Evolutionary conservation across 1,139 yeast species (phyloP).

Genomic region (Blastobotrys raffinosifermentans): DNA sequence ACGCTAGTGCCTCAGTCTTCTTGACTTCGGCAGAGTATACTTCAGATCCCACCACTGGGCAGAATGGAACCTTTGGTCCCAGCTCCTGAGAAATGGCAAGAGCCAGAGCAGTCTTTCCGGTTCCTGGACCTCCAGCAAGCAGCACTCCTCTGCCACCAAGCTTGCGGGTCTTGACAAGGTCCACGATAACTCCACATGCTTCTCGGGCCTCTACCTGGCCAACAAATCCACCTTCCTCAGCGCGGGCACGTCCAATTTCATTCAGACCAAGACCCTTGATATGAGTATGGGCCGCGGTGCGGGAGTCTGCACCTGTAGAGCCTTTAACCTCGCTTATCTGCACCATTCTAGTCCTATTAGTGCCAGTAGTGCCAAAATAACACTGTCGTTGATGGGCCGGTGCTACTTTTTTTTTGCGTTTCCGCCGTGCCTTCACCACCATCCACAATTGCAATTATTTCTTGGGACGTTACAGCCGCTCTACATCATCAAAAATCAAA

Average conservation of each 20-base stretch:
- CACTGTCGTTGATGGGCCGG: too few species aligned
- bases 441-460: too few species aligned
- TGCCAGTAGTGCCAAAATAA: too few species aligned
- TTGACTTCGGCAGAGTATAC: slow-evolving; percentile 95
- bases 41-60: slow-evolving; percentile 96
- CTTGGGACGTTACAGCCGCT: too few species aligned
- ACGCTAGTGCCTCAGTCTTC: slow-evolving; percentile 96
- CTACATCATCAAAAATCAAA: too few species aligned
- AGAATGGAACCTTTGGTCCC: slow-evolving; percentile 97
- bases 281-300: slow-evolving; percentile 97
- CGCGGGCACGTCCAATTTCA: slow-evolving; percentile 80
- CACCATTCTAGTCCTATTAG: slow-evolving; percentile 61
- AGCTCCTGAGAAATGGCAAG: slow-evolving; percentile 93
- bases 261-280: slow-evolving; percentile 93
- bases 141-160: slow-evolving; percentile 93
- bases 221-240: slow-evolving; percentile 89
- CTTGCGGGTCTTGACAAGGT: slow-evolving; percentile 83
- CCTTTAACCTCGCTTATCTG: slow-evolving; percentile 80
- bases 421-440: too few species aligned
- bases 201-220: slow-evolving; percentile 95
- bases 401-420: too few species aligned
- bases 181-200: slow-evolving; percentile 95
- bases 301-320: slow-evolving; percentile 47
- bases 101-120: slow-evolving; percentile 96
- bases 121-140: slow-evolving; percentile 96